Evolutionary conservation across 805 yeast genomes (phyloP), one percentile per base, ranked within the genome.

Genomic region (Teunomyces aglyptinius): DNA sequence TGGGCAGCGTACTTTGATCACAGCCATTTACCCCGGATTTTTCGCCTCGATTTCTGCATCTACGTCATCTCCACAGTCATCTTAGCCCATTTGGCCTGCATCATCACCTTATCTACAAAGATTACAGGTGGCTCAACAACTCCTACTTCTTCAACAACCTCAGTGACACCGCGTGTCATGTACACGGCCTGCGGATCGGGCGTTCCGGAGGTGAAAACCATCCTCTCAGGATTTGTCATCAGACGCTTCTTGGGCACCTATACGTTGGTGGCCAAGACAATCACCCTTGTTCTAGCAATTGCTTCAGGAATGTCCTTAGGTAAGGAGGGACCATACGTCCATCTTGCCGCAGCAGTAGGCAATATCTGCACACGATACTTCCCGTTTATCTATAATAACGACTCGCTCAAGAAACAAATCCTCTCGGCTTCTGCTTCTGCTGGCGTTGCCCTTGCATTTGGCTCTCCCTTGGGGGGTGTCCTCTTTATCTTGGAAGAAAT

Each of bases 271-370:
- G 64, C 76, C 48, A 80, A 80, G 56, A 66, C 81, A 0, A 48
- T 67, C 2, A 78, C 80, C 0, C 60, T 80, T 20, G 65, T 79
- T 1, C 67, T 79, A 31, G 77, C 83, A 3, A 78, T 80, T 32
- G 80, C 83, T 0, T 77, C 83, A 0, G 85, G 85, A 1, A 65
- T 80, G 65, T 61, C 77, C 10, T 60, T 80, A 7, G 85, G 85
- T 1, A 80, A 80, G 58, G 85, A 80, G 48, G 85, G 85, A 3
- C 85, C 85, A 0, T 80, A 72, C 54, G 85, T 80, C 18, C 85
- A 80, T 58, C 66, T 80, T 40, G 81, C 84, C 0, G 68, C 83
- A 2, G 76, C 81, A 51, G 80, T 78, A 18, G 85, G 85, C 3
- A 80, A 80, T 53, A 71, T 80, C 15, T 55, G 71, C n/a, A 64